Evolutionary conservation across 73 alveolate species (phyloP).

Genomic region (Symbiodinium natans): DNA sequence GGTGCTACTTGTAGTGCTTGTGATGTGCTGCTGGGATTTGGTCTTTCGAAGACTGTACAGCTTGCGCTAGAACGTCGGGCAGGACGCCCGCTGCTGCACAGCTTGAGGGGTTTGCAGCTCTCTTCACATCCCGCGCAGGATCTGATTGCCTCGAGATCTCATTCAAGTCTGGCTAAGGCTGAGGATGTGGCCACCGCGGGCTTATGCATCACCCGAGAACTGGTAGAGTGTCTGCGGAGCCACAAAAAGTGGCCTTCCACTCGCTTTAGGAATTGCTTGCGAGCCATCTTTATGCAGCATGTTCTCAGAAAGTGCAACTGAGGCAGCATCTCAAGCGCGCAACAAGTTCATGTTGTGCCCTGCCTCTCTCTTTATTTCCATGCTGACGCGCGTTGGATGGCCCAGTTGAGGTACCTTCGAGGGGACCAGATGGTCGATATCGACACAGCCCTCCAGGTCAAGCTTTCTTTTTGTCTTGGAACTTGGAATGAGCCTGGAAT

Average conservation of each 20-base stretch:
- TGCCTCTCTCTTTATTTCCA: background rate
- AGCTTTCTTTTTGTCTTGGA: too few species aligned
- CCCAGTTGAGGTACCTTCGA: slow-evolving; percentile 50
- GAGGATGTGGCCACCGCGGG: background rate
- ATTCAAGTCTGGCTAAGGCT: background rate
- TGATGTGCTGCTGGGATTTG: background rate
- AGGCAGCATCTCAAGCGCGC: slow-evolving; percentile 7
- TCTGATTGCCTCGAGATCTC: background rate
- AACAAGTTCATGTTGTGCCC: slow-evolving; percentile 16
- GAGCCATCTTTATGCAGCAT: too few species aligned
- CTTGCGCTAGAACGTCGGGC: background rate
- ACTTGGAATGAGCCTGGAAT: too few species aligned
- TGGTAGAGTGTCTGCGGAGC: background rate
- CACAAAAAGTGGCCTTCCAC: background rate
- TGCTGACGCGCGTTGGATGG: too few species aligned
- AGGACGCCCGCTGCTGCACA: background rate
- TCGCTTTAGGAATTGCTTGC: too few species aligned
- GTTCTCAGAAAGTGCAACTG: background rate
- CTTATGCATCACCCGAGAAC: background rate
- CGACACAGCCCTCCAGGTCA: slow-evolving; percentile 76
- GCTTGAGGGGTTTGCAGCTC: background rate
- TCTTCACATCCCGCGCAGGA: too few species aligned
- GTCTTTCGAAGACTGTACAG: background rate
- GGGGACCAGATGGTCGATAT: slow-evolving; percentile 64
- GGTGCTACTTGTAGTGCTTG: background rate